Evolutionary conservation across 139 green algal genomes (phyloP), one percentile per base, ranked within the genome.

Genomic region (Coccomyxa sp.): DNA sequence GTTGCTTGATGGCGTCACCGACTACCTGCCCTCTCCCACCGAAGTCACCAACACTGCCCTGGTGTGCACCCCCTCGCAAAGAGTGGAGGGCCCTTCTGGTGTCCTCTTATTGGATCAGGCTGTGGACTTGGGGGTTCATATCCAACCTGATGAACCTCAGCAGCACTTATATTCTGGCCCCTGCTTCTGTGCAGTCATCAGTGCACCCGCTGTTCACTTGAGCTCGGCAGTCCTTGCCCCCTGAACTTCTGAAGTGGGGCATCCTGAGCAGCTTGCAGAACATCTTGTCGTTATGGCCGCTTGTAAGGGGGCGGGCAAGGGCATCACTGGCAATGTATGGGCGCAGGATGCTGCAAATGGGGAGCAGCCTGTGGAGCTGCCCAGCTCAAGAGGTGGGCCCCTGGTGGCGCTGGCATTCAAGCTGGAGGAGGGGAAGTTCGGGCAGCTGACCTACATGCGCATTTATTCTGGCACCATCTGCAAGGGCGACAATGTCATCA

Each of bases 401-500:
- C 84, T 96, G 77, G 91, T 95, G 66, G 93, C 88, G 0, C 83
- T 98, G 59, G 97, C 97, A 0, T 99, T 99, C 92, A 99, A 99
- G 92, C 90, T 99, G 76, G 97, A 99, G 86, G 97, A 99, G 89
- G 96, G 96, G 13, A 90, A 91, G 80, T 99, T 96, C 87, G 97
- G 97, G 30, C 97, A 99, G 92, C 93, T 99, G 45, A 99, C 97
- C 12, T 99, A 98, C 88, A 88, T 99, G 83, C 93, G 97, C 79
- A 85, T 99, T 74, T 99, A 99, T 92, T 94, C 92, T 58, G 96
- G 94, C 80, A 93, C 77, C 67, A 83, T 99, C 63, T 79, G 85
- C 63, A 97, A 97, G 89, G 93, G 95, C 10, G 93, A 97, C 87
- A 88, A 87, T 67, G 93, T 98, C 74, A 85, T 90, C 74, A 98